Base-by-base conservation (phyloP, 2,329 filamentous ascomycete genomes). In the Trematosphaeria pertusa region DNA sequence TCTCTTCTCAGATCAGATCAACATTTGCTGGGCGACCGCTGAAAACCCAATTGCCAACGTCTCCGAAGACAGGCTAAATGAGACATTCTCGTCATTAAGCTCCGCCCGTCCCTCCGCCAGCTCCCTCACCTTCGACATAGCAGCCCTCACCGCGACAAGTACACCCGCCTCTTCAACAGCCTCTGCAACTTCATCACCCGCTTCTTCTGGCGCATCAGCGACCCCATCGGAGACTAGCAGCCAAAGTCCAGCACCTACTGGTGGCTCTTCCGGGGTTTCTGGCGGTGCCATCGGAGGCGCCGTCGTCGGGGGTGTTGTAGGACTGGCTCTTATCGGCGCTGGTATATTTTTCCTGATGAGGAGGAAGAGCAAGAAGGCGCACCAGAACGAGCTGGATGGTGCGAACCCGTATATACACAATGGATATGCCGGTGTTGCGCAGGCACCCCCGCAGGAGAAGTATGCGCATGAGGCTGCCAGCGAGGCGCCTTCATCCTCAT, bases 11-110 rank as follows among this genome's bases (percentile, higher is more conserved):
- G 48, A 50, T 41, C 60, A 63, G 43, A 58, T 61, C 40, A 61
- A 63, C 39, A 61, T 63, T 12, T 65, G 61, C 51, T 65, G 60
- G 60, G 54, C 50, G 10, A 51, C 43, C 15, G 18, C 44, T 8
- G 20, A 40, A 6, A 61, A 62, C 37, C 48, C 51, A 5, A 28
- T 61, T 17, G 47, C 44, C 12, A 47, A 46, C 33, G 18, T 58
- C 9, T 41, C 51, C 8, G 31, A 34, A 9, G 46, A 50, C 5
- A 18, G 37, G 14, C 24, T 56, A n/a, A 62, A 62, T 38, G 43
- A 50, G 26, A 59, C 54, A 6, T 61, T 44, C 42, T 52, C 52
- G 2, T 63, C 60, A 1, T 49, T 63, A 9, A 37, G 33, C 15
- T 57, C 56, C 2, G 55, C 47, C 5, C 21, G 31, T 8, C 58